Evolutionary conservation across 2,329 filamentous ascomycete genomes (phyloP).

Genomic region (Colletotrichum neosansevieriae): DNA sequence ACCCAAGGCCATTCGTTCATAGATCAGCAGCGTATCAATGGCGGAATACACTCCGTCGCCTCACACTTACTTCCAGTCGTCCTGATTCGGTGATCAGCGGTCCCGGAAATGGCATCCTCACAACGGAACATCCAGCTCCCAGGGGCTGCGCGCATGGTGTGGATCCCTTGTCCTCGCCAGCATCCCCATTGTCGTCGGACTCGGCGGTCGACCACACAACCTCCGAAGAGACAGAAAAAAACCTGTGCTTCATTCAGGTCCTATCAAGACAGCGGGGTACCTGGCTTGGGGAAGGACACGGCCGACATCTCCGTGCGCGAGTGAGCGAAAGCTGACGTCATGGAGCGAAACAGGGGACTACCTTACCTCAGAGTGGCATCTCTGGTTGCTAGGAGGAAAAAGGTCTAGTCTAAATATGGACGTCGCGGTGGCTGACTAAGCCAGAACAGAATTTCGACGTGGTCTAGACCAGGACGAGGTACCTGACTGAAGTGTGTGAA

Average conservation of each 20-base stretch:
- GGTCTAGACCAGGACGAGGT: too few species aligned
- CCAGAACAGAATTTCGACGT: background rate
- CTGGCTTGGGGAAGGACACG: background rate
- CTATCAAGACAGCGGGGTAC: background rate
- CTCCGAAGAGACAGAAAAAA: background rate
- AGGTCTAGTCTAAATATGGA: background rate
- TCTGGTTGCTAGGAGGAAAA: background rate
- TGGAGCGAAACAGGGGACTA: background rate
- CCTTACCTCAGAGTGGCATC: too few species aligned
- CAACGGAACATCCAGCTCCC: background rate
- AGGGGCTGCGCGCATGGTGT: background rate
- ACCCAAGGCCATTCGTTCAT: background rate
- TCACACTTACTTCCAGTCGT: too few species aligned
- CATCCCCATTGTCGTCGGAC: background rate
- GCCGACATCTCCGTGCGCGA: slow-evolving; percentile 14
- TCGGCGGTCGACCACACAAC: background rate
- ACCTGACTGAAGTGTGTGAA: background rate
- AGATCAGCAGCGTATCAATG: background rate
- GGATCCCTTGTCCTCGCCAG: background rate
- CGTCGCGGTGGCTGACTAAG: background rate
- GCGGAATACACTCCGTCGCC: slow-evolving; percentile 28
- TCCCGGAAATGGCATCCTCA: background rate
- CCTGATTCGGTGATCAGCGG: background rate
- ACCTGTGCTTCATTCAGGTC: slow-evolving; percentile 3
- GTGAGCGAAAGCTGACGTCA: slow-evolving; percentile 22